Evolutionary conservation across 805 yeast species (phyloP).

Genomic region (Barnettozyma pratensis): DNA sequence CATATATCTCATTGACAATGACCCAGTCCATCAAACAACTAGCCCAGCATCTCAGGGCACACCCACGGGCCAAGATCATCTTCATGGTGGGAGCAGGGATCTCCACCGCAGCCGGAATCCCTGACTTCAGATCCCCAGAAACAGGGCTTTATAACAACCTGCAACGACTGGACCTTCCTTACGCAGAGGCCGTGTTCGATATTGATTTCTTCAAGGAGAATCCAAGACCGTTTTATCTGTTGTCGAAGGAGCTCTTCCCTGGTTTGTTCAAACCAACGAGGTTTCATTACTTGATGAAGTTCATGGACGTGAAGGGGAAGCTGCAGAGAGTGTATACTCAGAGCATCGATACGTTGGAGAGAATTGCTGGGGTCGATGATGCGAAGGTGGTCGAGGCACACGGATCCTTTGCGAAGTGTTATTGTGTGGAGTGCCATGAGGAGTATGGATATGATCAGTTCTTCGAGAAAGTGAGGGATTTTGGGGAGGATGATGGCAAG

Average conservation of each 20-base stretch:
- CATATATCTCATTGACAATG: too few relatives aligned
- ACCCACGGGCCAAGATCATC: conserved; percentile 36
- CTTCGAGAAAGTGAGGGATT: conserved; percentile 30
- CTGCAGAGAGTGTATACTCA: conserved; percentile 81
- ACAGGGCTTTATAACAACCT: conserved; percentile 87
- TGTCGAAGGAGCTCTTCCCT: conserved; percentile 84
- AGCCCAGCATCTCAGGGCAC: conserved; percentile 6
- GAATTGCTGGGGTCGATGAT: conserved; percentile 69
- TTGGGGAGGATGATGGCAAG: background rate
- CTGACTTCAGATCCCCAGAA: conserved; percentile 88
- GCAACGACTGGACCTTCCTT: conserved; percentile 69
- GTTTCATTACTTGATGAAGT: conserved; percentile 68
- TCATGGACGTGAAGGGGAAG: conserved; percentile 58
- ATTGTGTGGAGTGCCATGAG: conserved; percentile 70
- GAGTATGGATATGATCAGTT: conserved; percentile 47
- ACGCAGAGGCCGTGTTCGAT: conserved; percentile 94
- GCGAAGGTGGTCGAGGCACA: conserved; percentile 83
- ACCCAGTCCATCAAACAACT: conserved; percentile 2
- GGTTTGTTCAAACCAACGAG: conserved; percentile 80
- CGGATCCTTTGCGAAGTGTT: conserved; percentile 84
- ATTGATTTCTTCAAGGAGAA: conserved; percentile 69
- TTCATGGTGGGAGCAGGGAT: conserved; percentile 91
- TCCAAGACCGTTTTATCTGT: conserved; percentile 80
- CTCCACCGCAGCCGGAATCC: conserved; percentile 91
- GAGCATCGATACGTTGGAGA: conserved; percentile 88